Base-by-base conservation (phyloP, 1,139 yeast species). In the Insectozyma bohioensis region DNA sequence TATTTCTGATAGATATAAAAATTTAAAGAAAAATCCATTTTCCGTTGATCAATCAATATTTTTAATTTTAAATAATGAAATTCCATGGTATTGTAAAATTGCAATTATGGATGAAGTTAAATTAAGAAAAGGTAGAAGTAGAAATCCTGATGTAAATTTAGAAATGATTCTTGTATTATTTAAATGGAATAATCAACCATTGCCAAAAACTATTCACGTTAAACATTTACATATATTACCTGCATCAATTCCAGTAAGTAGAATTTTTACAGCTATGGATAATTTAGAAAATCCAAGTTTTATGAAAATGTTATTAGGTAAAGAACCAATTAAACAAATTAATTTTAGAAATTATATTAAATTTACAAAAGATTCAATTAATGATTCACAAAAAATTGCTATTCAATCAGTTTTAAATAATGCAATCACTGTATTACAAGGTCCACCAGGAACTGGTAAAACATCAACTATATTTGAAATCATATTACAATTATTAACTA, bases 361-460 rank as follows among this genome's bases (percentile, higher is more conserved):
- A 35, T 73, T 69, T 41, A 63, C 75, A 1, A 70, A 64, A 27
- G 70, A 63, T 13, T 48, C 63, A 0, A 67, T 81, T 42, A 81
- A 81, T 48, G 76, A 70, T 4, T 81, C 88, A 0, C 90, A 82
- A 47, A 77, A 75, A 42, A 67, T 67, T 14, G 87, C 87, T 0
- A 66, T 81, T 28, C 85, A 81, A 49, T 80, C 84, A 9, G 85
- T 80, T 0, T 54, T 82, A 43, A 80, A 80, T 48, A 82, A 82
- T 48, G 65, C 78, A 1, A 73, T 81, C 16, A 82, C 88, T 0
- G 76, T 78, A 2, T 54, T 78, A 22, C 84, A 77, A 52, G 85
- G 85, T 28, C 85, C 85, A 2, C 85, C 85, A 4, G 85, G 85
- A 32, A 78, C 84, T 2, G 85, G 85, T 56, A 78, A 78, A 48